Evolutionary conservation across 352 stramenopile genomes (phyloP).

Genomic region (Pythium phragmitis): DNA sequence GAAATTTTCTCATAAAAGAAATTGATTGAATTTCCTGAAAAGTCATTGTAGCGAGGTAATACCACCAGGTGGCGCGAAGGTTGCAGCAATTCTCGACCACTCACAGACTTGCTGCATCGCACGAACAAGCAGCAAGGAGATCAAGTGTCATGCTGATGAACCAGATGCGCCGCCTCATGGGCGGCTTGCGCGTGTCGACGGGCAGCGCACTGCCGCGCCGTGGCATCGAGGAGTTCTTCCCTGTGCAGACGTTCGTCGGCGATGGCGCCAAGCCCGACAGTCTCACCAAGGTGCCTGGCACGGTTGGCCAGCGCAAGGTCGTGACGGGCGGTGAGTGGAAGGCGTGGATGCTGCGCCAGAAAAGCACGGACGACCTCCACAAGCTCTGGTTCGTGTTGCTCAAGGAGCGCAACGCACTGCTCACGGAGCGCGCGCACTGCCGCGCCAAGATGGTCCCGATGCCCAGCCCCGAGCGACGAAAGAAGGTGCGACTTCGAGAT

Average conservation of each 20-base stretch:
- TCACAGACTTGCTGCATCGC: not conserved
- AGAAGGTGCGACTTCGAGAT: conserved; percentile 39
- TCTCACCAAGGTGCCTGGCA: conserved; percentile 59
- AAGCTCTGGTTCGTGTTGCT: conserved; percentile 98
- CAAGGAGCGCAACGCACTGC: conserved; percentile 97
- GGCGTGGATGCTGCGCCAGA: conserved; percentile 95
- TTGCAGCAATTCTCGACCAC: conserved; percentile 23
- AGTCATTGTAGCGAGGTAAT: conserved; percentile 8
- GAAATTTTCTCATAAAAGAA: not conserved
- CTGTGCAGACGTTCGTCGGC: conserved; percentile 44
- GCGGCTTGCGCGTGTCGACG: conserved; percentile 46
- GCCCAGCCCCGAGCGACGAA: conserved; percentile 74
- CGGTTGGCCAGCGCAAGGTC: conserved; percentile 54
- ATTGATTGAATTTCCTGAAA: conserved; percentile 7
- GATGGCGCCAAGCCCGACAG: conserved; percentile 55
- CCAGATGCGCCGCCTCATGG: conserved; percentile 70
- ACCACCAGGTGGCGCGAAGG: conserved; percentile 17
- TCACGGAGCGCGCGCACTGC: conserved; percentile 91
- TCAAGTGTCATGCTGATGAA: conserved; percentile 40
- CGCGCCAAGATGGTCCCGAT: conserved; percentile 75
- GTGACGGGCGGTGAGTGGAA: conserved; percentile 92
- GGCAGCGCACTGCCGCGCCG: conserved; percentile 40
- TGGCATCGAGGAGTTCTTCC: conserved; percentile 78
- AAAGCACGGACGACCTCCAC: conserved; percentile 98
- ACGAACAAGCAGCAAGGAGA: not conserved